Percentiles rank a stretch among this genome's conserved stretches.
phyloP scores from a whole-genome alignment of 1,284 basidiomycete genomes.

The Ustilago loliicola region DNA sequence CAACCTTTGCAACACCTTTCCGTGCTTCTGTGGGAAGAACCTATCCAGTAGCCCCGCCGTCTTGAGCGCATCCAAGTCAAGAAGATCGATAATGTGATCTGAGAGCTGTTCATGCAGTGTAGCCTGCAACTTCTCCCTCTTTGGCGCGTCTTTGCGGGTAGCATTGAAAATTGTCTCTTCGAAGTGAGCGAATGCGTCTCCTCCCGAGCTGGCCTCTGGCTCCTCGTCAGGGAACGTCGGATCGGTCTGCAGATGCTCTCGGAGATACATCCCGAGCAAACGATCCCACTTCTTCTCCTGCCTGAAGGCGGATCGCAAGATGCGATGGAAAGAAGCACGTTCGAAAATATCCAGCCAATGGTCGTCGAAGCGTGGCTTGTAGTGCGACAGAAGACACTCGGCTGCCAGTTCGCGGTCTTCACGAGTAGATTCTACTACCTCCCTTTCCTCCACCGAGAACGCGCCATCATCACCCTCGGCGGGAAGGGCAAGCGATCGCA shows the following conservation, averaged over 20 bases:
- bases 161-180: slow-evolving; percentile 53
- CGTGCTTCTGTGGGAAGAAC: slow-evolving; percentile 76
- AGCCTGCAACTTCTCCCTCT: slow-evolving; percentile 10
- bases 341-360: slow-evolving; percentile 81
- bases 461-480: slow-evolving; percentile 74
- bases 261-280: slow-evolving; percentile 42
- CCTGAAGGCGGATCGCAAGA: slow-evolving; percentile 83
- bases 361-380: slow-evolving; percentile 84
- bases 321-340: slow-evolving; percentile 87
- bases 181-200: slow-evolving; percentile 41
- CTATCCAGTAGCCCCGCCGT: slow-evolving; percentile 83
- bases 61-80: slow-evolving; percentile 77
- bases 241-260: slow-evolving; percentile 28
- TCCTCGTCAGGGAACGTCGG: not conserved
- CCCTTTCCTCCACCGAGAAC: not conserved
- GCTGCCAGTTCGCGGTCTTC: slow-evolving; percentile 95
- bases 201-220: slow-evolving; percentile 7
- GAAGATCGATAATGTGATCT: slow-evolving; percentile 71
- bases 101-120: slow-evolving; percentile 52
- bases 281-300: slow-evolving; percentile 81
- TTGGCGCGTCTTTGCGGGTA: slow-evolving; percentile 14
- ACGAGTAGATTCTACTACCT: slow-evolving; percentile 74
- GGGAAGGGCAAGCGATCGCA: slow-evolving; percentile 83
- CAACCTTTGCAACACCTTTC: slow-evolving; percentile 70
- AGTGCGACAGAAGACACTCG: slow-evolving; percentile 93